A percentile compares a stretch with the other conserved stretches of the same genome.
phyloP scores from a whole-genome alignment of 2,329 filamentous ascomycete species.

The Ascochyta clinopodiicola region DNA sequence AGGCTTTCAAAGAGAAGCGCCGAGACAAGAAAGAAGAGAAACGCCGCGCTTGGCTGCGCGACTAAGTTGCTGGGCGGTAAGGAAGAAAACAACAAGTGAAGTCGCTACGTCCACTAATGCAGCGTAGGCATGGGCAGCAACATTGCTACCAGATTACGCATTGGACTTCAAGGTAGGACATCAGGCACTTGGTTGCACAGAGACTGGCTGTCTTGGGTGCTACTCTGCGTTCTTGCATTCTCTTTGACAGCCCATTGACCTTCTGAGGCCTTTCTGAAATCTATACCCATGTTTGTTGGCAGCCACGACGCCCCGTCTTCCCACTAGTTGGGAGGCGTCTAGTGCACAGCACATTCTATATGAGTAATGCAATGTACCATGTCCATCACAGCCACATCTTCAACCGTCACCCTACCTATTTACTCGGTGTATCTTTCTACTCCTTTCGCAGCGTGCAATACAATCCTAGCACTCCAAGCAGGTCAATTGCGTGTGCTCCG shows the following conservation, averaged over 20 bases:
- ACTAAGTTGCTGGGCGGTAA: slow-evolving; percentile 62
- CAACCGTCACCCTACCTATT: neutral
- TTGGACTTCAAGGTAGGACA: slow-evolving; percentile 28
- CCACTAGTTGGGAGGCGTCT: neutral
- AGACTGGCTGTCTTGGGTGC: neutral
- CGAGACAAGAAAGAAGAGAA: slow-evolving; percentile 93
- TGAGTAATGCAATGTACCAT: slow-evolving; percentile 14
- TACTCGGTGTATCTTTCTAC: neutral
- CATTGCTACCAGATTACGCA: neutral
- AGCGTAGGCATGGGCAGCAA: slow-evolving; percentile 19
- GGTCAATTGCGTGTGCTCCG: no score
- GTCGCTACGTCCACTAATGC: slow-evolving; percentile 40
- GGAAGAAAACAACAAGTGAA: slow-evolving; percentile 27
- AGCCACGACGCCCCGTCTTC: neutral
- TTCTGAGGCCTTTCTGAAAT: slow-evolving; percentile 12
- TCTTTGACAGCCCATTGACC: slow-evolving; percentile 1
- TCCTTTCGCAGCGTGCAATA: neutral
- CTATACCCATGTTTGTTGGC: slow-evolving; percentile 7
- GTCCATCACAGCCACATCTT: neutral
- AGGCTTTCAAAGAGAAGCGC: slow-evolving; percentile 89
- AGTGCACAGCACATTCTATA: slow-evolving; percentile 2
- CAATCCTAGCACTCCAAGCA: no score
- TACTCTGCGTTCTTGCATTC: neutral
- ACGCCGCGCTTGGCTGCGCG: slow-evolving; percentile 85
- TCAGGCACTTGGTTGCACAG: neutral